These are phyloP conservation scores for Corinectria fuckeliana DNA, from an alignment of 2,329 filamentous ascomycete genomes.

Conservation along the genomic window DNA sequence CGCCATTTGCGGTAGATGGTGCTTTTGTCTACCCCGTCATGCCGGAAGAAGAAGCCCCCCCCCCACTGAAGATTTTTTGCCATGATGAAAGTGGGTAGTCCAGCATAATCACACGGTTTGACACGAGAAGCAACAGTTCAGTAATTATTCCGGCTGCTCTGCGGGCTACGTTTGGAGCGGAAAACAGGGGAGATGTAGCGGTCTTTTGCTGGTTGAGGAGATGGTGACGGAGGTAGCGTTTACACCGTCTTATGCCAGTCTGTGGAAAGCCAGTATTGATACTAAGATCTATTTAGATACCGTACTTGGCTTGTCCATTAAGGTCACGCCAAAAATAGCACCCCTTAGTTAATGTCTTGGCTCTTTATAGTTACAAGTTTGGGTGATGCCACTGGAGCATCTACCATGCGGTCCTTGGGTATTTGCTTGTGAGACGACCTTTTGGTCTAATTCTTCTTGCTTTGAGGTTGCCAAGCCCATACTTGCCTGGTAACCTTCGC, in stretches of 20 bases:
- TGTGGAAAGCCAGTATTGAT: background rate
- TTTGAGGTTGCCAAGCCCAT: too few relatives aligned
- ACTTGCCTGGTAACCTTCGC: too few relatives aligned
- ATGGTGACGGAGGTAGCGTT: background rate
- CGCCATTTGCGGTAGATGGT: background rate
- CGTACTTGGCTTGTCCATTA: too few relatives aligned
- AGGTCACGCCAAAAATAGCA: background rate
- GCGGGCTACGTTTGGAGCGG: background rate
- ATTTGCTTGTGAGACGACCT: too few relatives aligned
- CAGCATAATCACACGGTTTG: slow-evolving; percentile 6
- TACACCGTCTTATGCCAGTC: background rate
- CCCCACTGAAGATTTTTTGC: slow-evolving; percentile 35
- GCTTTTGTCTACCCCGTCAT: background rate
- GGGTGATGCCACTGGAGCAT: too few relatives aligned
- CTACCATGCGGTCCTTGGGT: too few relatives aligned
- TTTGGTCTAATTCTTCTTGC: too few relatives aligned
- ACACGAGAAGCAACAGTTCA: slow-evolving; percentile 12
- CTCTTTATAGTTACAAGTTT: too few relatives aligned
- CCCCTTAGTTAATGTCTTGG: background rate
- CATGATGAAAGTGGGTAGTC: slow-evolving; percentile 35
- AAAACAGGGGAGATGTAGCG: background rate
- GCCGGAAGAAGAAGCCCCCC: background rate
- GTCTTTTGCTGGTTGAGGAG: background rate
- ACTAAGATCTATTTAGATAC: too few relatives aligned
- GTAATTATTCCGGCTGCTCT: background rate